phyloP scores from a whole-genome alignment of 345 rosid genomes.

The Citrus mangshanensis region DNA sequence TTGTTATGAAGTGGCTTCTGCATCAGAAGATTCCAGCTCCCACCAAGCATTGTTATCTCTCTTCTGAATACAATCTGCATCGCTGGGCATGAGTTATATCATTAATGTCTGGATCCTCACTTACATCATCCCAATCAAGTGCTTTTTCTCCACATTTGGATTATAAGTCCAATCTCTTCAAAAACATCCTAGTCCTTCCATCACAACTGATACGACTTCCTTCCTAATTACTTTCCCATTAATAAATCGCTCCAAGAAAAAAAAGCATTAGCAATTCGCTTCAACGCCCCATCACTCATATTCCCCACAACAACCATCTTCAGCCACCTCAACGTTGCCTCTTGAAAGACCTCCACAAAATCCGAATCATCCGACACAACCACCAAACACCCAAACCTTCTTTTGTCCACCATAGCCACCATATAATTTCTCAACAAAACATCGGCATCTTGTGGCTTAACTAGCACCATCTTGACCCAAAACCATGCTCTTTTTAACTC shows the following conservation, averaged over 20 bases:
- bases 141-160: slow-evolving; percentile 4
- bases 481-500: slow-evolving; percentile 76
- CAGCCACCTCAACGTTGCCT: slow-evolving; percentile 68
- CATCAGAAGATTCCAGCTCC: slow-evolving; percentile 58
- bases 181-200: slow-evolving; percentile 34
- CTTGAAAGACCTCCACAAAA: slow-evolving; percentile 60
- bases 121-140: background rate
- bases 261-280: slow-evolving; percentile 66
- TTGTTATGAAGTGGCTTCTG: too few relatives aligned
- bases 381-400: slow-evolving; percentile 66
- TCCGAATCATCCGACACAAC: slow-evolving; percentile 77
- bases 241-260: slow-evolving; percentile 77
- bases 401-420: slow-evolving; percentile 65
- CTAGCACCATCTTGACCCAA: slow-evolving; percentile 53
- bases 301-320: slow-evolving; percentile 49
- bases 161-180: slow-evolving; percentile 26
- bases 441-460: slow-evolving; percentile 75
- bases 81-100: slow-evolving; percentile 20
- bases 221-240: slow-evolving; percentile 72
- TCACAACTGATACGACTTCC: slow-evolving; percentile 52
- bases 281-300: slow-evolving; percentile 37
- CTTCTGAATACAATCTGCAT: slow-evolving; percentile 15
- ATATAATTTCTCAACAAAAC: slow-evolving; percentile 63
- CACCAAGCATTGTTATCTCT: slow-evolving; percentile 52
- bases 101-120: slow-evolving; percentile 7